Evolutionary conservation across 345 rosid species (phyloP).

Genomic region (Geranium brycei): DNA sequence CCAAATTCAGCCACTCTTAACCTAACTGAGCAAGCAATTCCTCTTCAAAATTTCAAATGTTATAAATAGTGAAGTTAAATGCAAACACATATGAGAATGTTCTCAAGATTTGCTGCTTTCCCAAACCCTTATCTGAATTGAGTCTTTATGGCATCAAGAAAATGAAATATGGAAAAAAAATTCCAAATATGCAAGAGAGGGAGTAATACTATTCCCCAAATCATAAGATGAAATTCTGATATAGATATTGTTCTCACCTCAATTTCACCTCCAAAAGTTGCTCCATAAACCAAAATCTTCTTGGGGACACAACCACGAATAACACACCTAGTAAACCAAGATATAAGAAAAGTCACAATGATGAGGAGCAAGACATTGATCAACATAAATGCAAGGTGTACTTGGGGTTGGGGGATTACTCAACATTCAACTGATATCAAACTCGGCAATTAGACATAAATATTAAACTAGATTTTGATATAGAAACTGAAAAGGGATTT

Average conservation of each 20-base stretch:
- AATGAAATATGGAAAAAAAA: neutral
- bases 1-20: too few species aligned
- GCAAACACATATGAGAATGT: neutral
- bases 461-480: neutral
- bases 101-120: too few species aligned
- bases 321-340: slow-evolving; percentile 48
- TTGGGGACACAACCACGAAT: slow-evolving; percentile 99
- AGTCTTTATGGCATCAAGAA: neutral
- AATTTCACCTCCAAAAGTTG: slow-evolving; percentile 78
- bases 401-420: neutral
- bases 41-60: too few species aligned
- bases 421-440: neutral
- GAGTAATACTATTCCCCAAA: neutral
- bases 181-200: too few species aligned
- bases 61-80: too few species aligned
- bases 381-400: neutral
- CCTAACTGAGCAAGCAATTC: too few species aligned
- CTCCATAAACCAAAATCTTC: slow-evolving; percentile 92
- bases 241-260: slow-evolving; percentile 36
- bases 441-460: neutral
- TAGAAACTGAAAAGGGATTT: neutral
- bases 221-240: neutral
- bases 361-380: too few species aligned
- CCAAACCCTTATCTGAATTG: neutral
- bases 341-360: slow-evolving; percentile 1